Evolutionary conservation across 306 rosid species (phyloP).

Genomic region (Ziziphus jujuba): DNA sequence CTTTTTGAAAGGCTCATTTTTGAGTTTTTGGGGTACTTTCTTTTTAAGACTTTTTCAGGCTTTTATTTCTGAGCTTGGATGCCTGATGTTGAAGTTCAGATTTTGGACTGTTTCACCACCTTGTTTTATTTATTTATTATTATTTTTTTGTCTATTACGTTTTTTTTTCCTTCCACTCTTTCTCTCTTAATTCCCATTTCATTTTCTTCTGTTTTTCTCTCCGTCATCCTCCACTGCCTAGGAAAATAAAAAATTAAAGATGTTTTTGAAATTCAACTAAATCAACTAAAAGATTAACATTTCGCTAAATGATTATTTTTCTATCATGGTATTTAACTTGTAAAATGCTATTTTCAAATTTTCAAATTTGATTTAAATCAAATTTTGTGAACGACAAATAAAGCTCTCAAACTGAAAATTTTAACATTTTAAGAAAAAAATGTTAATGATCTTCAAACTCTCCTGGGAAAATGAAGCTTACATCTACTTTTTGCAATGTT

Average conservation of each 20-base stretch:
- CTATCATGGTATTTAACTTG: slow-evolving; percentile 35
- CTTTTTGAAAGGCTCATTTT: slow-evolving; percentile 39
- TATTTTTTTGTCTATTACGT: no score
- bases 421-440: no score
- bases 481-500: slow-evolving; percentile 31
- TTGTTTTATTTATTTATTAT: neutral
- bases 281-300: no score
- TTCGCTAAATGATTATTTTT: neutral
- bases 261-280: no score
- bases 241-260: no score
- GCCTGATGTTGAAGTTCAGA: slow-evolving; percentile 61
- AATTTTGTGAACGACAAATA: no score
- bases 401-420: no score
- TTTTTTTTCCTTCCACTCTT: slow-evolving; percentile 11
- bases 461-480: slow-evolving; percentile 33
- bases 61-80: slow-evolving; percentile 38
- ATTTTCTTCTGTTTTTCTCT: neutral
- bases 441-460: slow-evolving; percentile 14
- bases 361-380: no score
- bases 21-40: slow-evolving; percentile 42
- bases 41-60: slow-evolving; percentile 55
- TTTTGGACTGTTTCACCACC: slow-evolving; percentile 49
- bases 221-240: neutral
- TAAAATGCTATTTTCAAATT: no score
- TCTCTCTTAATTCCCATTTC: neutral